Evolutionary conservation across 2,329 filamentous ascomycete species (phyloP).

Genomic region (Penicillium sp.): DNA sequence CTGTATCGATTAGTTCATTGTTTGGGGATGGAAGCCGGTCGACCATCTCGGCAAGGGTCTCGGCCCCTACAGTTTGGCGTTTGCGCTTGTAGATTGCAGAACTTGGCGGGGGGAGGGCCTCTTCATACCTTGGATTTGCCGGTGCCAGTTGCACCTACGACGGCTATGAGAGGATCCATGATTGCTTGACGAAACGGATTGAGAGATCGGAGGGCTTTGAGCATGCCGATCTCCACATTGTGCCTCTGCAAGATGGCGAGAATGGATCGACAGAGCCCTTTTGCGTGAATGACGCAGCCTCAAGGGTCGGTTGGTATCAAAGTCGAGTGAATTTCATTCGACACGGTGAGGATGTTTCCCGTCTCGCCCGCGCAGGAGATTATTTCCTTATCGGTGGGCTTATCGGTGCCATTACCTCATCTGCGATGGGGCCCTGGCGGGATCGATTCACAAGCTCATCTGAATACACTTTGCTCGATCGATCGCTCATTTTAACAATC

Average conservation of each 20-base stretch:
- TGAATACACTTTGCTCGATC: not conserved
- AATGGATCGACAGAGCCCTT: not conserved
- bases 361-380: not conserved
- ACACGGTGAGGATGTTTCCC: not conserved
- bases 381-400: constrained; percentile 9
- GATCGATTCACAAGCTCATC: not conserved
- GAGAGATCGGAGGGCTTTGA: constrained; percentile 21
- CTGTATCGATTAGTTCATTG: constrained; percentile 23
- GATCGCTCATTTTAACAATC: not conserved
- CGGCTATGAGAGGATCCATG: constrained; percentile 62
- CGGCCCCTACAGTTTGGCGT: too few species aligned
- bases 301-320: too few species aligned
- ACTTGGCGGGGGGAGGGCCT: not conserved
- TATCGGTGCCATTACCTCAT: constrained; percentile 15
- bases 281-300: not conserved
- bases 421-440: constrained; percentile 1
- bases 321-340: not conserved
- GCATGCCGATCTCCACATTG: constrained; percentile 19
- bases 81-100: not conserved
- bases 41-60: too few species aligned
- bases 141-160: constrained; percentile 86
- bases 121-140: constrained; percentile 77
- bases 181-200: constrained; percentile 15
- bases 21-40: not conserved
- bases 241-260: not conserved